Evolutionary conservation across 164 flowering plant species (phyloP).

Genomic region (Santalum album): DNA sequence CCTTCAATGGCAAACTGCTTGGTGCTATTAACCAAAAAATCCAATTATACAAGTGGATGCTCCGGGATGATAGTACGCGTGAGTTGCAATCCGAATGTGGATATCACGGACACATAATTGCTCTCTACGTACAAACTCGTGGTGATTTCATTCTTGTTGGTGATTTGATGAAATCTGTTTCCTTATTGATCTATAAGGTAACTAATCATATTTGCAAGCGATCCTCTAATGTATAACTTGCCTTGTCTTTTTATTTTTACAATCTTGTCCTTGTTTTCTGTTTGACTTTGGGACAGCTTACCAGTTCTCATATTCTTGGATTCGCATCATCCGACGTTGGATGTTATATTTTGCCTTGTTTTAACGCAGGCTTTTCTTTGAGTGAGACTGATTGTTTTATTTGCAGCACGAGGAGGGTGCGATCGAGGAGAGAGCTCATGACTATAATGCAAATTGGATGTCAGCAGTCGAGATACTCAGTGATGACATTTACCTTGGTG

Average conservation of each 20-base stretch:
- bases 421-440: constrained; percentile 93
- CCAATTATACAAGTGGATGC: constrained; percentile 94
- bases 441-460: constrained; percentile 98
- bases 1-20: constrained; percentile 88
- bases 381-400: background rate
- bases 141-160: constrained; percentile 99
- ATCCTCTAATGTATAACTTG: too few species aligned
- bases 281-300: constrained; percentile 41
- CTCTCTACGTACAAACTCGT: constrained; percentile 88
- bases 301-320: background rate
- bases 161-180: constrained; percentile 94
- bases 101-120: constrained; percentile 97
- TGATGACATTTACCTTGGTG: constrained; percentile 87
- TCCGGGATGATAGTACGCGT: constrained; percentile 89
- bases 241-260: too few species aligned
- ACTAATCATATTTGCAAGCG: background rate
- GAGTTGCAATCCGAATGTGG: constrained; percentile 95
- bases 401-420: constrained; percentile 94
- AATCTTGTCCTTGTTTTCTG: too few species aligned
- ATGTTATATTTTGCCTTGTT: background rate
- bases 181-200: constrained; percentile 89
- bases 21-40: constrained; percentile 97
- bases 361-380: background rate
- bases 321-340: background rate
- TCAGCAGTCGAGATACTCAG: constrained; percentile 90